Base-by-base conservation (phyloP, 495 filamentous ascomycete genomes). In the Aspergillus wentii region DNA sequence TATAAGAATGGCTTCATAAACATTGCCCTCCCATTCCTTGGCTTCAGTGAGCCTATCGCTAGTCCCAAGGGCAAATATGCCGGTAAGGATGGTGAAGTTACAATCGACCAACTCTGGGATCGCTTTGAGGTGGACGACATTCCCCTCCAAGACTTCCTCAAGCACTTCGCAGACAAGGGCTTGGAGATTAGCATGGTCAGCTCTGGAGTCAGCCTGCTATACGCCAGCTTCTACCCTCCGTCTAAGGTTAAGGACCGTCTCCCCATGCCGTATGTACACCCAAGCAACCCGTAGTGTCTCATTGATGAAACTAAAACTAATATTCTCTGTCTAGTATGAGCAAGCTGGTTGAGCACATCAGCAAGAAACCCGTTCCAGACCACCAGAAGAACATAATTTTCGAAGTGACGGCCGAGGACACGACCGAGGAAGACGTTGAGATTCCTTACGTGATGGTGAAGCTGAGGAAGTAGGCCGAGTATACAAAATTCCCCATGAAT, bases 1-100 rank as follows among this genome's bases (percentile, higher is more conserved):
- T 99, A 91, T 76, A 97, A 97, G 76, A 99, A 99, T 62, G 94
- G 94, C 17, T 99, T 99, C 58, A 68, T 97, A 59, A 99, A 99
- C 69, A 71, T 99, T 40, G 94, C 94, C 5, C 75, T 99, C 32
- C 92, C 92, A 6, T 96, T 97, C 75, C 89, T 97, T 44, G 91
- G 90, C 14, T 99, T 97, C 76, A 94, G 88, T 61, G 92, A 99
- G 64, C 92, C 92, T 8, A 87, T 99, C 49, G 76, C 79, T 14
- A 94, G 86, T 47, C 87, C 88, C 14, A 96, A 97, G 71, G 87
- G 88, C 48, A 86, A 78, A 53, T 99, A 97, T 62, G 54, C 69
- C 52, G 80, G 88, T 36, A 76, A 69, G 51, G 64, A 78, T 26
- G 71, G 82, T 20, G 87, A 94, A 61, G 82, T 94, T 25, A 76